Evolutionary conservation across 1,284 basidiomycete species (phyloP).

Genomic region (Fomitopsis schrenkii): DNA sequence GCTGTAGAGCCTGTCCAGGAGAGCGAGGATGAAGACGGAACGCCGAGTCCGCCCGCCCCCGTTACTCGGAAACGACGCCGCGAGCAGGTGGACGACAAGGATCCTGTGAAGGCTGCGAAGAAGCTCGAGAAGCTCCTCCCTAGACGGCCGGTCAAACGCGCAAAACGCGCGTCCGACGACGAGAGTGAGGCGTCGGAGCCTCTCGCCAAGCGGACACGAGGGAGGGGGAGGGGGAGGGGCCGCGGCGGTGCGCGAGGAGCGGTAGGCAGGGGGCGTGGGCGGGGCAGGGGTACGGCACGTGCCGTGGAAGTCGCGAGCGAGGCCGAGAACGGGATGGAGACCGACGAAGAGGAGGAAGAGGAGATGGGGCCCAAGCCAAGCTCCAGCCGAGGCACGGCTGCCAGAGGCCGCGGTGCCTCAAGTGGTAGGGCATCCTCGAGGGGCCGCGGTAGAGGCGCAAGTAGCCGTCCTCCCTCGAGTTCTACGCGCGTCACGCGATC

Average conservation of each 20-base stretch:
- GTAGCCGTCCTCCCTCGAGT: slow-evolving; percentile 9
- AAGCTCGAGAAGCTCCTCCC: slow-evolving; percentile 25
- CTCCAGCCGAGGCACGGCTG: neutral
- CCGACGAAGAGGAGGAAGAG: neutral
- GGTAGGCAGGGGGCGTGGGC: slow-evolving; percentile 6
- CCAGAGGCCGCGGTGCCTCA: neutral
- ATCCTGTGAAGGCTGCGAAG: slow-evolving; percentile 18
- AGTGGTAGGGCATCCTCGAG: neutral
- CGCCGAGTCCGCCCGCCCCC: neutral
- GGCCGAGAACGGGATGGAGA: slow-evolving; percentile 1
- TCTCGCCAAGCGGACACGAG: slow-evolving; percentile 3
- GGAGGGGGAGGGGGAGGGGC: slow-evolving; percentile 7
- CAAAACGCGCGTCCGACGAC: neutral
- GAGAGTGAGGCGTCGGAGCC: neutral
- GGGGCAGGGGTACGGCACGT: neutral
- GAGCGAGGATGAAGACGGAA: neutral
- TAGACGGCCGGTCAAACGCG: slow-evolving; percentile 15
- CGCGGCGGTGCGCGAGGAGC: slow-evolving; percentile 4
- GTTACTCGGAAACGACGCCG: slow-evolving; percentile 14
- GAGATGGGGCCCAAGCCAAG: neutral
- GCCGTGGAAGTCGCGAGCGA: neutral
- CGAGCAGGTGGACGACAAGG: slow-evolving; percentile 11
- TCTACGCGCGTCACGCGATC: neutral
- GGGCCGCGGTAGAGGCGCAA: slow-evolving; percentile 3
- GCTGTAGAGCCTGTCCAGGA: neutral